Base-by-base conservation (phyloP, 2,329 filamentous ascomycete genomes). In the Didymella lethalis region DNA sequence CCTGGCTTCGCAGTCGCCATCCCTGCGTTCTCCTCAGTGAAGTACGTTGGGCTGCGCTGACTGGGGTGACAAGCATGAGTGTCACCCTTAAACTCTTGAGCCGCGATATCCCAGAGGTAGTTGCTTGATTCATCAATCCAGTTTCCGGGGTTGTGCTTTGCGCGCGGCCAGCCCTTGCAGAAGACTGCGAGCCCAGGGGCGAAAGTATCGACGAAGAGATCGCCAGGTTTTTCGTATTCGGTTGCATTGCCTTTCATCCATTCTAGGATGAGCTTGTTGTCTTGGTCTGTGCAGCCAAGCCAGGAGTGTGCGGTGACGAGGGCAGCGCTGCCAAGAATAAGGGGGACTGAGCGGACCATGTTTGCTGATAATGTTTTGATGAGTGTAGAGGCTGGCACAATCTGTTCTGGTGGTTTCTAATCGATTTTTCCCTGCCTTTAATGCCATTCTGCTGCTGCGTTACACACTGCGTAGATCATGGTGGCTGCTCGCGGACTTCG, bases 121-220 rank as follows among this genome's bases (percentile, higher is more conserved):
- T 55, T 65, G 53, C 23, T 64, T 2, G 67, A 64, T 40, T 71
- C 68, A 29, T 65, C 63, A 20, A 66, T 63, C 68, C 68, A 70
- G 52, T 70, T 57, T 2, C 66, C 67, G 0, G 65, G 66, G 56
- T 69, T 68, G 34, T 63, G 53, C 48, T 71, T 71, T 12, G 57
- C 48, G 43, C 65, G 63, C 3, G 67, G 66, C 64, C 63, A 69
- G 57, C 64, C 68, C 40, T 65, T 54, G 62, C 67, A 71, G 49
- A 66, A 64, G 38, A 63, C 26, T 11, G 64, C 59, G 34, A 60
- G 65, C 32, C 61, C 62, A 7, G 67, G 67, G 43, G 67, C 63
- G 28, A 59, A 59, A n/a, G 57, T 59, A 16, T 59, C 57, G 36
- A 59, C 57, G 34, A 47, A 54, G 7, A 55, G 51, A 36, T 64